Evolutionary conservation across 345 rosid species (phyloP).

Genomic region (Euphorbia tirucalli): DNA sequence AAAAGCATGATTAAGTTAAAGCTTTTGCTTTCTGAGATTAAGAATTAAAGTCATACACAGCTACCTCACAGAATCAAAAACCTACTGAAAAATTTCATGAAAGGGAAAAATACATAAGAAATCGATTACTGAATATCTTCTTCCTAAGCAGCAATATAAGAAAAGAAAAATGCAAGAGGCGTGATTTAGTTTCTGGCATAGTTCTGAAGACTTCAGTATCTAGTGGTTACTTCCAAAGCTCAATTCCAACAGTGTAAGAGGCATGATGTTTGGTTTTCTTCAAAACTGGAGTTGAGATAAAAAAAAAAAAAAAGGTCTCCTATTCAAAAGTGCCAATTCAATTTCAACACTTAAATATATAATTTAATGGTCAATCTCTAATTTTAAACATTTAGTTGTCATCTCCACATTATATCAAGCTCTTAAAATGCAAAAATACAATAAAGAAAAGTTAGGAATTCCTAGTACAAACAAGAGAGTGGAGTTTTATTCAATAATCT

Average conservation of each 20-base stretch:
- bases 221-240: background rate
- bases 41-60: background rate
- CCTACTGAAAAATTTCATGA: background rate
- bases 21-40: background rate
- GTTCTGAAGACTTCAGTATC: background rate
- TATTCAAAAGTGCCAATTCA: background rate
- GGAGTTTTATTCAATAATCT: too few species aligned
- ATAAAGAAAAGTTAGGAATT: too few species aligned
- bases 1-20: background rate
- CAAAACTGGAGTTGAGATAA: too few species aligned
- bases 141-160: background rate
- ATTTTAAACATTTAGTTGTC: background rate
- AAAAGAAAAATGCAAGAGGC: too few species aligned
- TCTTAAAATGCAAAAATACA: background rate
- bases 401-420: background rate
- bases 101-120: background rate
- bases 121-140: background rate
- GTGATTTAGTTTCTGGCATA: background rate
- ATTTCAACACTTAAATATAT: background rate
- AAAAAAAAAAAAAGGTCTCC: too few species aligned
- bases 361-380: background rate
- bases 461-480: too few species aligned
- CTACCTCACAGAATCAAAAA: background rate
- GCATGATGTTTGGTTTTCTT: too few species aligned
- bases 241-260: background rate